Conservation (phyloP, 768 basidiomycete species). For the Daedaleopsis sinensis region DNA sequence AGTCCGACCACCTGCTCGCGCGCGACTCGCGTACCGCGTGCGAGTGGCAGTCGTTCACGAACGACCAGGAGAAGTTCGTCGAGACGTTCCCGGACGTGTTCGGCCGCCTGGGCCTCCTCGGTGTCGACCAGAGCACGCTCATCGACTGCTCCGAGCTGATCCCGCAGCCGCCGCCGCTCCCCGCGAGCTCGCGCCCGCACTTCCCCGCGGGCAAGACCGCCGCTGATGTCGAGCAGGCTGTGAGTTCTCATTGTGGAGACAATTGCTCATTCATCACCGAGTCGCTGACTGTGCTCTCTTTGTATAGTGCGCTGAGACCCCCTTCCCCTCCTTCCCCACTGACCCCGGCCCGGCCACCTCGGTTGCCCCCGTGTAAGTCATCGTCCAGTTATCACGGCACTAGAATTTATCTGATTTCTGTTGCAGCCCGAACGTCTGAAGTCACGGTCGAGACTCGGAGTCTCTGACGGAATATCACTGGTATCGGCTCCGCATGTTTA, state of each 20-base stretch:
- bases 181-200: constrained; percentile 7
- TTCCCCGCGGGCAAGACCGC: constrained; percentile 27
- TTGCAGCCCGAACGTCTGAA: not conserved
- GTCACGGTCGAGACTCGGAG: no score
- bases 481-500: no score
- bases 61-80: constrained; percentile 17
- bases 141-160: constrained; percentile 20
- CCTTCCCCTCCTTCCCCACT: constrained; percentile 19
- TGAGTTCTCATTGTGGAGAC: constrained; percentile 1
- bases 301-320: constrained; percentile 7
- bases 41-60: constrained; percentile 34
- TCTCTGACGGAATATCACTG: no score
- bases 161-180: constrained; percentile 8
- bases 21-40: constrained; percentile 36
- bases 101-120: constrained; percentile 12
- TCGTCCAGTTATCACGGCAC: not conserved
- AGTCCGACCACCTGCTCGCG: constrained; percentile 31
- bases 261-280: not conserved
- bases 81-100: constrained; percentile 18
- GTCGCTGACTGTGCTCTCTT: not conserved
- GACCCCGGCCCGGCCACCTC: constrained; percentile 35
- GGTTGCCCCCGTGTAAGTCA: constrained; percentile 33
- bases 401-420: constrained; percentile 21
- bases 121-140: constrained; percentile 12
- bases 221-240: constrained; percentile 27